These are phyloP conservation scores for Phialocephala sp. DNA, from an alignment of 2,329 filamentous ascomycete species.

Conservation along the genomic window DNA sequence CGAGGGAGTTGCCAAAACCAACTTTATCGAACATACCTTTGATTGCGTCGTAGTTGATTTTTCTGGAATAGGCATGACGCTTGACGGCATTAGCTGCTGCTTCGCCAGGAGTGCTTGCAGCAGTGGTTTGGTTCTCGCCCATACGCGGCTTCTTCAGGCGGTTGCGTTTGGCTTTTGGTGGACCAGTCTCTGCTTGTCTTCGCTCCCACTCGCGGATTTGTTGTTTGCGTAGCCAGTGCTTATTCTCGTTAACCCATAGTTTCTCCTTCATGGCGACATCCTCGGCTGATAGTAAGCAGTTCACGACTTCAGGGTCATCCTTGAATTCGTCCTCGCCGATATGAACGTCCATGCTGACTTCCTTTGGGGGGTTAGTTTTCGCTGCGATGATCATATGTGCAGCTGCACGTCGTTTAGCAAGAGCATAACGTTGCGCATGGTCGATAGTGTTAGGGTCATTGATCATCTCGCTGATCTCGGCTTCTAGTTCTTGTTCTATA, in stretches of 20 bases:
- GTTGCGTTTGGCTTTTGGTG: slow-evolving; percentile 62
- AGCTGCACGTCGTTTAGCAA: slow-evolving; percentile 59
- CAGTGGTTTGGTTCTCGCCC: slow-evolving; percentile 68
- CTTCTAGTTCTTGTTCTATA: slow-evolving; percentile 67
- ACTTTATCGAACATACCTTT: slow-evolving; percentile 55
- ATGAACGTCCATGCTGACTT: slow-evolving; percentile 64
- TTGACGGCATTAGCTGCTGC: slow-evolving; percentile 72
- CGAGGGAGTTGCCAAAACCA: slow-evolving; percentile 44
- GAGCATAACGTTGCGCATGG: slow-evolving; percentile 63
- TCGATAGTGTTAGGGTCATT: slow-evolving; percentile 63
- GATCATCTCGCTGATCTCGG: slow-evolving; percentile 74
- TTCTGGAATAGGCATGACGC: slow-evolving; percentile 71
- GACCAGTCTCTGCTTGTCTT: slow-evolving; percentile 63
- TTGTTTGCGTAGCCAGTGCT: slow-evolving; percentile 87
- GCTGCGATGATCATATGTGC: slow-evolving; percentile 60
- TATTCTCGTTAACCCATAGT: slow-evolving; percentile 94
- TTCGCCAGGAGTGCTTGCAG: slow-evolving; percentile 71
- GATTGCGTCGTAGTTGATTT: slow-evolving; percentile 75
- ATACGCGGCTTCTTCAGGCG: slow-evolving; percentile 62
- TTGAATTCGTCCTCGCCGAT: slow-evolving; percentile 85
- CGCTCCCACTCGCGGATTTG: slow-evolving; percentile 82
- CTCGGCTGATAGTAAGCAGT: slow-evolving; percentile 74
- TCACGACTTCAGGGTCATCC: slow-evolving; percentile 84
- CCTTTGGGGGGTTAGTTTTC: slow-evolving; percentile 53
- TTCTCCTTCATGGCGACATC: slow-evolving; percentile 85